These are phyloP conservation scores for Mallotus nudiflorus DNA, from an alignment of 345 rosid genomes.

Conservation along the genomic window DNA sequence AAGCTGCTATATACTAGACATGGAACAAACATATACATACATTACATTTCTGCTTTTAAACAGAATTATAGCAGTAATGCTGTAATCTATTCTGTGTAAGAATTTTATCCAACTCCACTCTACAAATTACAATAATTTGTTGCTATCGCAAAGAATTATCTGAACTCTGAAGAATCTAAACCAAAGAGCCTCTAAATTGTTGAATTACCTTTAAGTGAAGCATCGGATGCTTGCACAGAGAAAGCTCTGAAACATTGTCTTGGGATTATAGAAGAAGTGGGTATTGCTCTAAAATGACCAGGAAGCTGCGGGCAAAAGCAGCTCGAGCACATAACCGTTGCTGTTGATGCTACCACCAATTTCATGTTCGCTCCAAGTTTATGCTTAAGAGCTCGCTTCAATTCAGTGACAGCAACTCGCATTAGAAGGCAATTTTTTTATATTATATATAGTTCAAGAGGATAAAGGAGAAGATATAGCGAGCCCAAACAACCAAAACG, in stretches of 20 bases:
- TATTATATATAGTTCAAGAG: too few relatives aligned
- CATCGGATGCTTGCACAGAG: constrained; percentile 60
- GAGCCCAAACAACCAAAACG: neutral
- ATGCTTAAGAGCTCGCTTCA: neutral
- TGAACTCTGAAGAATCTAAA: too few relatives aligned
- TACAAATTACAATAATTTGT: too few relatives aligned
- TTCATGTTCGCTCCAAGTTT: constrained; percentile 15
- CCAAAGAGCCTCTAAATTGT: too few relatives aligned
- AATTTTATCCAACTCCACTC: too few relatives aligned
- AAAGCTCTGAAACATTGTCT: constrained; percentile 42
- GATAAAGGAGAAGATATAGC: constrained; percentile 7
- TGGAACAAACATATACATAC: too few relatives aligned
- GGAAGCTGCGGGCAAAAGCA: constrained; percentile 65
- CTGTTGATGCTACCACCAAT: constrained; percentile 30
- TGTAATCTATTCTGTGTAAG: too few relatives aligned
- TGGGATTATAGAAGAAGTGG: constrained; percentile 37
- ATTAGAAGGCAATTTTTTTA: neutral
- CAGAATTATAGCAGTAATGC: neutral
- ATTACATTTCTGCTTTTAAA: neutral
- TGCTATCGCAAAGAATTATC: neutral
- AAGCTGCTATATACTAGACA: neutral
- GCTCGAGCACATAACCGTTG: constrained; percentile 63
- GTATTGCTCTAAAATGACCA: constrained; percentile 35
- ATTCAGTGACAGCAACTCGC: constrained; percentile 3
- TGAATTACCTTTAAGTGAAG: constrained; percentile 42